A percentile compares a stretch with the other conserved stretches of the same genome.
These are phyloP conservation scores for Westerdykella aurantiaca DNA, from an alignment of 2,329 filamentous ascomycete species.

Conservation along the genomic window DNA sequence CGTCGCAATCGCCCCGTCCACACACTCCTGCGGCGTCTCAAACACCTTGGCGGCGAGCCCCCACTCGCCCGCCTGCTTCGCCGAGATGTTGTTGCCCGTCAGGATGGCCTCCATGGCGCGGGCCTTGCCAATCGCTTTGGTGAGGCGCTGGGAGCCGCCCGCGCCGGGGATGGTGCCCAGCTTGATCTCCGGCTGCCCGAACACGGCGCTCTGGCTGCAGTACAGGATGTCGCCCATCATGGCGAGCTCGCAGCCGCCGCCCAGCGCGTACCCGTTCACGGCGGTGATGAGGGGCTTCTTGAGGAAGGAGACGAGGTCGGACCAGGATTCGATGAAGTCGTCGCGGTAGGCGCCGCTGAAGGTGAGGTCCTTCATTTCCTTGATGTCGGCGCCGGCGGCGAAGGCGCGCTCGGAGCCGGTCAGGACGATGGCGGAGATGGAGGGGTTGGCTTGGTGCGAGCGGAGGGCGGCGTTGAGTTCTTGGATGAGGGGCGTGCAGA, in stretches of 20 bases:
- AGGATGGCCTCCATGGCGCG: constrained; percentile 45
- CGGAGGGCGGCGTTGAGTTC: constrained; percentile 57
- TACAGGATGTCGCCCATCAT: constrained; percentile 98
- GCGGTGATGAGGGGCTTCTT: constrained; percentile 94
- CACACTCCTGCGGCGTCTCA: constrained; percentile 70
- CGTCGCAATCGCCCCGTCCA: constrained; percentile 73
- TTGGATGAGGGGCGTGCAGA: constrained; percentile 81
- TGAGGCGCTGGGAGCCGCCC: constrained; percentile 84
- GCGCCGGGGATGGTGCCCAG: constrained; percentile 88
- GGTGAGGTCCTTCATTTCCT: constrained; percentile 92
- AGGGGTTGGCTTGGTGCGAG: constrained; percentile 27
- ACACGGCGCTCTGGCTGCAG: constrained; percentile 77
- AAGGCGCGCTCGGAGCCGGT: constrained; percentile 84
- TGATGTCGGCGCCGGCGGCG: constrained; percentile 85
- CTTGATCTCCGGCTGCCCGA: constrained; percentile 97
- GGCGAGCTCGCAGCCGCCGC: constrained; percentile 91
- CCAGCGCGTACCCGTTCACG: constrained; percentile 89
- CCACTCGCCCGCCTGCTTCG: constrained; percentile 81
- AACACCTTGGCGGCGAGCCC: constrained; percentile 82
- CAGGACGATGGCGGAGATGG: constrained; percentile 51
- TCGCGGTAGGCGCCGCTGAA: constrained; percentile 82
- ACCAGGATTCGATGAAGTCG: constrained; percentile 96
- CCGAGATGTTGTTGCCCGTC: constrained; percentile 63
- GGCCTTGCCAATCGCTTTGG: constrained; percentile 53
- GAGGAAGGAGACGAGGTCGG: constrained; percentile 70